Evolutionary conservation across 2,329 filamentous ascomycete species (phyloP).

Genomic region (Claviceps sp.): DNA sequence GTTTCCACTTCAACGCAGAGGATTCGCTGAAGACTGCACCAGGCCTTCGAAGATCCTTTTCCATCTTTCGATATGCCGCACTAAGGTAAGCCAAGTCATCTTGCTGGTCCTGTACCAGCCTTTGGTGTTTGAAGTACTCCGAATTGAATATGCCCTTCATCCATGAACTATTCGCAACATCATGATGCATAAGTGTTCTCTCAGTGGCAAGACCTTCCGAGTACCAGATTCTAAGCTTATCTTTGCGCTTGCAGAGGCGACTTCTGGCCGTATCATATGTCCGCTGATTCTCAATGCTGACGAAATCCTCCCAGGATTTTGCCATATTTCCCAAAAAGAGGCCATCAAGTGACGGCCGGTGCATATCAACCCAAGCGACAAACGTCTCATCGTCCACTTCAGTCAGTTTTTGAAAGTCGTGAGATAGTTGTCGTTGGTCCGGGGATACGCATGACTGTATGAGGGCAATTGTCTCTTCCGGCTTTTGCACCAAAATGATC

Average conservation of each 20-base stretch:
- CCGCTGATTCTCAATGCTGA: conserved; percentile 64
- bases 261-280: conserved; percentile 62
- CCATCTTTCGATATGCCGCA: conserved; percentile 64
- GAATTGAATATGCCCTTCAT: conserved; percentile 89
- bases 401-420: conserved; percentile 70
- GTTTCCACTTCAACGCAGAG: conserved; percentile 63
- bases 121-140: conserved; percentile 83
- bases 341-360: conserved; percentile 63
- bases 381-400: conserved; percentile 85
- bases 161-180: conserved; percentile 79
- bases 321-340: conserved; percentile 75
- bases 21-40: conserved; percentile 66
- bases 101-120: conserved; percentile 81
- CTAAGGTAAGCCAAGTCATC: conserved; percentile 72
- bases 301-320: conserved; percentile 79
- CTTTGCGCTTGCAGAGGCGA: conserved; percentile 62
- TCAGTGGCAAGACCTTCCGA: conserved; percentile 54
- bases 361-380: conserved; percentile 73
- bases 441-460: conserved; percentile 57
- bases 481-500: conserved; percentile 89
- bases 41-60: conserved; percentile 62
- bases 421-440: conserved; percentile 57
- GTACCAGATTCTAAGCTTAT: conserved; percentile 72
- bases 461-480: conserved; percentile 62
- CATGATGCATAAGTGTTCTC: conserved; percentile 65